Evolutionary conservation across 768 basidiomycete genomes (phyloP), one percentile per base, ranked within the genome.

Genomic region (Agaricus subrufescens): DNA sequence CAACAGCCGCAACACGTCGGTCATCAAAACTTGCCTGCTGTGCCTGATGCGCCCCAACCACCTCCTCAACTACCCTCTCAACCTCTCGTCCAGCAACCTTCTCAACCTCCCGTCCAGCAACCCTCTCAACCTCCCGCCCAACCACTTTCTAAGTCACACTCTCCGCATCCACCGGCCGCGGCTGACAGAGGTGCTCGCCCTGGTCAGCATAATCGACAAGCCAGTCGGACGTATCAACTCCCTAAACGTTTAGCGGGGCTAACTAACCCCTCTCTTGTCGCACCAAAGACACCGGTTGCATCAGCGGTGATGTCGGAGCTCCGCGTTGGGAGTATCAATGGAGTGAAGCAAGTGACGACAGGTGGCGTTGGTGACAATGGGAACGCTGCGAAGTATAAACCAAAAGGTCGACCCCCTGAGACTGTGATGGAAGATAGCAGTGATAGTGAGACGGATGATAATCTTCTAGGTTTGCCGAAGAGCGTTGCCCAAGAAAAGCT

Each of bases 401-500:
- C 83, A 7, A 84, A 82, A 63, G 87, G 84, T 8, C 82, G 79
- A 4, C 89, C 87, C 1, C 73, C 79, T 54, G 85, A 77, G 25
- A 73, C 74, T 61, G 88, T 89, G 66, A 69, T 89, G 74, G 89
- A 89, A 58, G 81, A 85, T 19, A 57, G 51, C 26, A 56, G 54
- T n/a, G 79, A 81, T 25, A 83, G 78, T 55, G 82, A 74, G 15
- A 78, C 72, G 40, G 83, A 84, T 14, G 72, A 70, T 12, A 63
- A 65, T 46, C 71, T 67, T 25, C 74, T 87, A 29, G 77, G 81
- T 61, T 69, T 89, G 23, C 84, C 87, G 26, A 76, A 75, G 67
- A 88, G 86, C 49, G 76, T 86, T 31, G 89, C 87, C 11, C 83
- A 89, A 62, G 81, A 85, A 69, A 83, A 76, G 68, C 63, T 91